Base-by-base conservation (phyloP, 257 asterid species). In the Phtheirospermum japonicum region DNA sequence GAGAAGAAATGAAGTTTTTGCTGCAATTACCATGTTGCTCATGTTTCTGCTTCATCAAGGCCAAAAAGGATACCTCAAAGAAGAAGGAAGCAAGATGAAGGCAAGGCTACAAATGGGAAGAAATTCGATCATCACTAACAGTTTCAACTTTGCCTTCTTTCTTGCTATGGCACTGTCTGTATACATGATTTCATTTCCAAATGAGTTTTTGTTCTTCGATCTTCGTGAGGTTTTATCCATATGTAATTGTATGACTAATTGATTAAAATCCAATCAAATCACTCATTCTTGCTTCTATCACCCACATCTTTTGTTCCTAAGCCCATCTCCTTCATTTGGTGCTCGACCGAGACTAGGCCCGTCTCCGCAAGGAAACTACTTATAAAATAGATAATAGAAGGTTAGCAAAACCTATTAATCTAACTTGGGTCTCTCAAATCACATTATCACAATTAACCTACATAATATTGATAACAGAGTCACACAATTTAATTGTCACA, bases 301-400 rank as follows among this genome's bases (percentile, higher is more conserved):
- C 53, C 76, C 18, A 17, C 68, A 34, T 55, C 75, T 82, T 75
- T 76, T 17, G 71, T 72, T 61, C 77, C 79, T 68, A 92, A 79
- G 31, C 97, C 96, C 57, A 89, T 71, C 76, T 89, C 97, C 72
- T 82, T 77, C 95, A 86, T 83, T 73, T 86, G 95, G 61, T 83
- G 79, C 72, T 92, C 88, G 14, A 92, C 85, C 0, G 97, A 82
- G 67, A 89, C 97, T 48, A 92, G 81, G 36, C 96, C 96, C 0
- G 95, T 92, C 72, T 89, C 91, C 23, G 86, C 84, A 43, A 89
- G 91, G 78, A 89, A 92, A 68, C 97, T 87, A 76, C 72, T 12
- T 4, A 40, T 16, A 52, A 70, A 10, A 70, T 16, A 49, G 42
- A 67, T 16, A 59, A 16, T 52, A 11, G 11, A 42, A 28, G 10